These are phyloP conservation scores for Colletotrichum incanum DNA, from an alignment of 2,329 filamentous ascomycete species.

Conservation along the genomic window DNA sequence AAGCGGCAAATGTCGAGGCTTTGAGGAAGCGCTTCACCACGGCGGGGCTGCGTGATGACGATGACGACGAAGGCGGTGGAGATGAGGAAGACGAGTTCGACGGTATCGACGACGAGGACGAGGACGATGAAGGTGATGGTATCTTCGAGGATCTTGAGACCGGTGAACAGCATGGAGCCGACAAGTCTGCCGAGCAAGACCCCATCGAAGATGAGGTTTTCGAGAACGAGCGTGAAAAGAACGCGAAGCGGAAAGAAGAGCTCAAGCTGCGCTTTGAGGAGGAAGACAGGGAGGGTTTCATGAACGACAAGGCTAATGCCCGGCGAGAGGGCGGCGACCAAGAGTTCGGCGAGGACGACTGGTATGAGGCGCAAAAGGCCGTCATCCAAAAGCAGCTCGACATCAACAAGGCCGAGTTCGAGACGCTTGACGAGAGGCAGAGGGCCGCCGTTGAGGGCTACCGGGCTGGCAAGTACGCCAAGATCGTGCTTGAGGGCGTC, in stretches of 20 bases:
- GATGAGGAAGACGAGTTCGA: slow-evolving; percentile 68
- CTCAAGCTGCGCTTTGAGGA: slow-evolving; percentile 95
- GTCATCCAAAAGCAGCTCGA: slow-evolving; percentile 94
- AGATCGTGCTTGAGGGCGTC: slow-evolving; percentile 90
- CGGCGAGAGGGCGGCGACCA: slow-evolving; percentile 79
- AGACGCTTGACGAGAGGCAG: slow-evolving; percentile 86
- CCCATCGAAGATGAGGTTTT: slow-evolving; percentile 67
- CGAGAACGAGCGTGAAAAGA: slow-evolving; percentile 91
- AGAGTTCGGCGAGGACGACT: slow-evolving; percentile 96
- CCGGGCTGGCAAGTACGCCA: slow-evolving; percentile 92
- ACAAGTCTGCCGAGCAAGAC: slow-evolving; percentile 47
- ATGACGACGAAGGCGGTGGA: slow-evolving; percentile 57
- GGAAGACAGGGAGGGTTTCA: slow-evolving; percentile 96
- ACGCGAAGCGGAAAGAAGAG: slow-evolving; percentile 94
- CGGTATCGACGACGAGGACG: slow-evolving; percentile 66
- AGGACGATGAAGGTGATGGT: slow-evolving; percentile 67
- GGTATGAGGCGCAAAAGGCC: slow-evolving; percentile 98
- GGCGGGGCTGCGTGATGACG: slow-evolving; percentile 64
- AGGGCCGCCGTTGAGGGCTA: slow-evolving; percentile 90
- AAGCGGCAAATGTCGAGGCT: slow-evolving; percentile 82
- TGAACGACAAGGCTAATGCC: slow-evolving; percentile 88
- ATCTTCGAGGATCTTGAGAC: slow-evolving; percentile 82
- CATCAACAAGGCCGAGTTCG: slow-evolving; percentile 96
- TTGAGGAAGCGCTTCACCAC: slow-evolving; percentile 84
- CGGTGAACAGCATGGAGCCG: slow-evolving; percentile 71